Evolutionary conservation across 129 eudicot species (phyloP).

Genomic region (Centella asiatica): DNA sequence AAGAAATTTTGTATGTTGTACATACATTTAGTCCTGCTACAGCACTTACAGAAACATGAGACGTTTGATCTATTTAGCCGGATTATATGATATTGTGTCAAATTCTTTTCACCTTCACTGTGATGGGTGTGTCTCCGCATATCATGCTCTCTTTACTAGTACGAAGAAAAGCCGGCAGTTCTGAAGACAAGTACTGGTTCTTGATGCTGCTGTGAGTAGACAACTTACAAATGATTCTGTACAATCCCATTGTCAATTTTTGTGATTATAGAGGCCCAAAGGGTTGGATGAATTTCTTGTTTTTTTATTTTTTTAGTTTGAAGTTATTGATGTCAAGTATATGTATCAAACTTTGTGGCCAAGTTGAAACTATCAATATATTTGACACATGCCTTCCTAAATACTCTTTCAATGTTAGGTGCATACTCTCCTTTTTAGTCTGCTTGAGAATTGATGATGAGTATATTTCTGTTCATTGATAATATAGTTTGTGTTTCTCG

Average conservation of each 20-base stretch:
- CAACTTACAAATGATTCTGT: neutral
- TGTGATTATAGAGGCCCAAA: neutral
- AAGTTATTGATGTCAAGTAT: too few relatives aligned
- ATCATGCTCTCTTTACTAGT: neutral
- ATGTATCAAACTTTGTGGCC: too few relatives aligned
- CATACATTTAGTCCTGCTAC: constrained; percentile 2
- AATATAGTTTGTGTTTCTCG: too few relatives aligned
- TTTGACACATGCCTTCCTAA: too few relatives aligned
- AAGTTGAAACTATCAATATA: too few relatives aligned
- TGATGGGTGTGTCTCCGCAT: constrained; percentile 2
- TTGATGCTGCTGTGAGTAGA: neutral
- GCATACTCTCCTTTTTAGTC: too few relatives aligned
- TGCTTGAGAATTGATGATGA: too few relatives aligned
- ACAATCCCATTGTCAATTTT: neutral
- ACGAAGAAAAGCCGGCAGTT: neutral
- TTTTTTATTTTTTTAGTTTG: too few relatives aligned
- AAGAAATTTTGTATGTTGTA: constrained; percentile 7
- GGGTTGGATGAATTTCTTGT: neutral
- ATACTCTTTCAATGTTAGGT: too few relatives aligned
- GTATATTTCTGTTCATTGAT: too few relatives aligned
- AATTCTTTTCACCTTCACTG: constrained; percentile 14
- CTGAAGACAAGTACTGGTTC: neutral
- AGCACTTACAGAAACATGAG: neutral
- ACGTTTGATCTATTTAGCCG: too few relatives aligned
- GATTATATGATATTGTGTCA: constrained; percentile 1